These are phyloP conservation scores for Triangularia setosa DNA, from an alignment of 2,329 filamentous ascomycete genomes.

Conservation along the genomic window DNA sequence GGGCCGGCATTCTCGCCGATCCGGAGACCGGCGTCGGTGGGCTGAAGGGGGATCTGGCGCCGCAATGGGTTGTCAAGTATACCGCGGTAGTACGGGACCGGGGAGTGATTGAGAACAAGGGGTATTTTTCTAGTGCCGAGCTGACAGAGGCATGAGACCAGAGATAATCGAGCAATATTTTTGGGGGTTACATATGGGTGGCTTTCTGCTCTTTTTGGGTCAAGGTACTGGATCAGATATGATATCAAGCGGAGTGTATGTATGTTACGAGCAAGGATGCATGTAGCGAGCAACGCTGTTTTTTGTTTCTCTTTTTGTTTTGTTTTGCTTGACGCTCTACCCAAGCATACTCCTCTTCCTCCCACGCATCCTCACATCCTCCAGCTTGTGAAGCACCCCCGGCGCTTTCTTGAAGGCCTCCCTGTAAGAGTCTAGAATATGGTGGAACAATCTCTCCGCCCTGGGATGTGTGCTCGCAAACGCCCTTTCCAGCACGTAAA, in stretches of 20 bases:
- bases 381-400: conserved; percentile 73
- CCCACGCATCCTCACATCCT: conserved; percentile 90
- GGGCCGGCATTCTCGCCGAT: conserved; percentile 71
- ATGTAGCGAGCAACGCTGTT: conserved; percentile 3
- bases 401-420: conserved; percentile 70
- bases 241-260: conserved; percentile 5
- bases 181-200: background rate
- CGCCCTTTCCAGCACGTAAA: conserved; percentile 92
- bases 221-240: background rate
- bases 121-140: conserved; percentile 87
- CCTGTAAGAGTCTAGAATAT: conserved; percentile 71
- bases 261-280: conserved; percentile 1
- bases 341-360: conserved; percentile 97
- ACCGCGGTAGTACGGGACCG: conserved; percentile 91
- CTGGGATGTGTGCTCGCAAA: conserved; percentile 93
- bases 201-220: conserved; percentile 4
- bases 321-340: conserved; percentile 39
- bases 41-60: conserved; percentile 72
- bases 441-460: conserved; percentile 70
- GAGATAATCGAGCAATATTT: background rate
- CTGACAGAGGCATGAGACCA: conserved; percentile 38
- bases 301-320: conserved; percentile 17
- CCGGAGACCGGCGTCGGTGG: conserved; percentile 42
- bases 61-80: conserved; percentile 96
- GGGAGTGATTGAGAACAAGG: conserved; percentile 97